Conservation (phyloP, 768 basidiomycete species). For the Auricularia heimuer region DNA sequence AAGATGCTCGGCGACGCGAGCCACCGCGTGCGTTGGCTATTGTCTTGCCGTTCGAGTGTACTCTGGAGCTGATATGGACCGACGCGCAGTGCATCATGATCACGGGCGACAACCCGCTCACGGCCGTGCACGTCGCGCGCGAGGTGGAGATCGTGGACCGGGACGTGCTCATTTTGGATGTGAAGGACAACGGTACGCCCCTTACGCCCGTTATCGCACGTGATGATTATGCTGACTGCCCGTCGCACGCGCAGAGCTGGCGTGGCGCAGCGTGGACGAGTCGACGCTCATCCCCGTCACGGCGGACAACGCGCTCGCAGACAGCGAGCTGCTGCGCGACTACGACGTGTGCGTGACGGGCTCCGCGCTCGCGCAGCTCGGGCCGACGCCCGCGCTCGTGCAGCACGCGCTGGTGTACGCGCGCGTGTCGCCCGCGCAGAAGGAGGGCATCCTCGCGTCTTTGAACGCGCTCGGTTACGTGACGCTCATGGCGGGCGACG, state of each 20-base stretch:
- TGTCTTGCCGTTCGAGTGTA: not conserved
- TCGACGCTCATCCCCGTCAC: slow-evolving; percentile 79
- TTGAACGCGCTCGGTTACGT: slow-evolving; percentile 82
- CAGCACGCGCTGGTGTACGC: slow-evolving; percentile 98
- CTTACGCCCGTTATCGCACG: not conserved
- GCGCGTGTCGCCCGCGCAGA: slow-evolving; percentile 90
- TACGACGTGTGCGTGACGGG: slow-evolving; percentile 98
- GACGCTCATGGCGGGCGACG: slow-evolving; percentile 98
- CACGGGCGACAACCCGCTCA: slow-evolving; percentile 96
- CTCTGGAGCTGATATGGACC: too few relatives aligned
- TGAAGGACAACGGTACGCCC: slow-evolving; percentile 71
- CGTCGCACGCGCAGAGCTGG: slow-evolving; percentile 46
- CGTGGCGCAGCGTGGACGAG: slow-evolving; percentile 93
- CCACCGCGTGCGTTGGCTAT: slow-evolving; percentile 65
- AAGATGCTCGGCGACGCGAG: slow-evolving; percentile 95
- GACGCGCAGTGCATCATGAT: slow-evolving; percentile 87
- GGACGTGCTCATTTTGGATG: slow-evolving; percentile 84
- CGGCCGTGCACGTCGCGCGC: slow-evolving; percentile 89
- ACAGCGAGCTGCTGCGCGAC: slow-evolving; percentile 62
- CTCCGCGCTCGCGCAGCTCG: slow-evolving; percentile 77
- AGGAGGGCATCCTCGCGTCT: slow-evolving; percentile 89
- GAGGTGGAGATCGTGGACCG: slow-evolving; percentile 98
- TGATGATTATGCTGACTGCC: slow-evolving; percentile 3
- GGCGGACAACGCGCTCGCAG: slow-evolving; percentile 56
- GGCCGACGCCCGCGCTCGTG: slow-evolving; percentile 68